These are phyloP conservation scores for Pleurotus citrinopileatus DNA, from an alignment of 768 basidiomycete genomes.

Conservation along the genomic window DNA sequence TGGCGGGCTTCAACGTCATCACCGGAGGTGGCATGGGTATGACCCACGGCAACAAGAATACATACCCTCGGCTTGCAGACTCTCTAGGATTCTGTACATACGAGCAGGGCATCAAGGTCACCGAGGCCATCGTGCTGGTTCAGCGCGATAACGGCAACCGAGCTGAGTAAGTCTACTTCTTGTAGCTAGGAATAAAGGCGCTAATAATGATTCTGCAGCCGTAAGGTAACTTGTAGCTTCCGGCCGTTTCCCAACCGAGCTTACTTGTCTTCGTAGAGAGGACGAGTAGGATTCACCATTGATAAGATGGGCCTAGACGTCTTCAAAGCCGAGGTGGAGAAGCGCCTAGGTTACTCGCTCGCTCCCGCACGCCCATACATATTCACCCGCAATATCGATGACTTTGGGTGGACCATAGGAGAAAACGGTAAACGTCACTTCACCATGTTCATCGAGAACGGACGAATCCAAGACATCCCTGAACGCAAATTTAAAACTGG, in stretches of 20 bases:
- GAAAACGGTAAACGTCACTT: conserved; percentile 89
- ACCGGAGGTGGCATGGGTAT: conserved; percentile 99
- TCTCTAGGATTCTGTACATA: conserved; percentile 90
- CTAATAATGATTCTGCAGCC: conserved; percentile 33
- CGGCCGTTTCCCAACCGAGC: neutral
- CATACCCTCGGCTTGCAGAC: conserved; percentile 87
- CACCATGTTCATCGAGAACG: conserved; percentile 95
- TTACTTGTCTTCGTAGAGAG: conserved; percentile 51
- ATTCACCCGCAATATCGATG: conserved; percentile 89
- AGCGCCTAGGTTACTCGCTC: conserved; percentile 76
- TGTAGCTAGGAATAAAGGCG: neutral
- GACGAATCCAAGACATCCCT: conserved; percentile 93
- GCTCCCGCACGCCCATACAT: conserved; percentile 69
- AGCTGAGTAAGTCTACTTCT: conserved; percentile 61
- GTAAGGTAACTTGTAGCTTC: conserved; percentile 40
- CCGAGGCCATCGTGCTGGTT: conserved; percentile 90
- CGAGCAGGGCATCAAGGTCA: conserved; percentile 81
- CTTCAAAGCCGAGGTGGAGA: conserved; percentile 90
- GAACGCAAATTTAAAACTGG: conserved; percentile 90
- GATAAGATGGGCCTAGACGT: conserved; percentile 91
- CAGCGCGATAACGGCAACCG: conserved; percentile 97
- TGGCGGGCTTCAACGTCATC: conserved; percentile 91
- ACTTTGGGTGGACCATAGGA: conserved; percentile 93
- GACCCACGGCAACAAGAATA: conserved; percentile 98
- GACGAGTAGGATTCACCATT: conserved; percentile 94